Evolutionary conservation across 2,329 filamentous ascomycete genomes (phyloP), one percentile per base, ranked within the genome.

Genomic region (Sordariomycetes sp.): DNA sequence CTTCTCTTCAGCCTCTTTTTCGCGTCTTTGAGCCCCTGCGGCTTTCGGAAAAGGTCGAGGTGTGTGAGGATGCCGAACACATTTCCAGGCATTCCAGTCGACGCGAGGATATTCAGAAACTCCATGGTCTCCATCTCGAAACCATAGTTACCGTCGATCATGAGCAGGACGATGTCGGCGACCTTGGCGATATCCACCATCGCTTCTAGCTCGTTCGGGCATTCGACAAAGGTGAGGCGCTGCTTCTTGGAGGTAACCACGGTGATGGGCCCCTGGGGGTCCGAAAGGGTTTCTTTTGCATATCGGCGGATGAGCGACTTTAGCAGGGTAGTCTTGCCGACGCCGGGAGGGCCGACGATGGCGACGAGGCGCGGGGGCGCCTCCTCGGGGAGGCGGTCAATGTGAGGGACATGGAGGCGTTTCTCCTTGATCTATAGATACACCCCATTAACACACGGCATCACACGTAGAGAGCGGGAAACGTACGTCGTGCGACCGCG

Each of bases 81-180:
- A 66, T 99, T 99, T 63, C 94, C 93, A 0, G 95, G 94, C 93
- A 99, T 97, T 71, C 94, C 94, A 34, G 89, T 96, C 2, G 90
- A 85, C n/a, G 89, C 88, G 55, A 99, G 78, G 20, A 97, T 86
- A 65, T 97, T 97, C 68, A 99, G 76, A 61, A 99, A 99, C 73
- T 99, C 94, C 94, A 99, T 99, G 0, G 94, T 99, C 79, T 99
- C 94, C 94, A 99, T 99, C 74, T 99, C 94, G 69, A 99, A 99
- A 16, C 94, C 95, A 67, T 89, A 99, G 74, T 97, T 97, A 59
- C 94, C 95, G 69, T 99, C 94, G 65, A 99, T 99, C 89, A 99
- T 94, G 59, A 99, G 81, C 55, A 99, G 79, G 6, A 97, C 90
- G 66, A 99, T 97, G 70, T 99, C 94, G 20, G 95, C 94, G 51